Conservation (phyloP, 805 yeast species). For the Blastobotrys peoriensis region DNA sequence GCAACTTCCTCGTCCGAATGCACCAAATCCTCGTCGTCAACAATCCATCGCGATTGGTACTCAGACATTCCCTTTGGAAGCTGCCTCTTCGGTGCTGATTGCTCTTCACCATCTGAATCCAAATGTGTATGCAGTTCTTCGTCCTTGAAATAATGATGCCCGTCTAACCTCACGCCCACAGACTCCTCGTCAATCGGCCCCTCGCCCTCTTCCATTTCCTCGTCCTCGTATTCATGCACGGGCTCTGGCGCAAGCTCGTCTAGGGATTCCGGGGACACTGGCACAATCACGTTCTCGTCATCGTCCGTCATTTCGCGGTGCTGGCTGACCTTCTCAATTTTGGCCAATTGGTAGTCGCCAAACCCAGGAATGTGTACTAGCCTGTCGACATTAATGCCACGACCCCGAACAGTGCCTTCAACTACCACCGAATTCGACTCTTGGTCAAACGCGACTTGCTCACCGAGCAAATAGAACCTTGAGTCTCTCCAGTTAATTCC, state of each 20-base stretch:
- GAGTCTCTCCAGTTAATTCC: conserved; percentile 86
- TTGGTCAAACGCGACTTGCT: conserved; percentile 43
- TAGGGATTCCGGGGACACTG: conserved; percentile 22
- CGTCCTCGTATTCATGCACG: conserved; percentile 20
- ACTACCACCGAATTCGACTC: conserved; percentile 42
- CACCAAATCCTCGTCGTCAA: conserved; percentile 39
- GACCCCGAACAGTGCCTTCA: conserved; percentile 82
- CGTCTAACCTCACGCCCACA: conserved; percentile 51
- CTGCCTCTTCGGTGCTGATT: conserved; percentile 25
- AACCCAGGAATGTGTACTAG: conserved; percentile 80
- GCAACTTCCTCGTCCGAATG: conserved; percentile 35
- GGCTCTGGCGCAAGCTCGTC: conserved; percentile 24
- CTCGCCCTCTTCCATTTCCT: conserved; percentile 29
- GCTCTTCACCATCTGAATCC: conserved; percentile 27
- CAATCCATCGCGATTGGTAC: conserved; percentile 70
- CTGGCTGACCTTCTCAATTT: conserved; percentile 32
- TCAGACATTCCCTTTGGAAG: conserved; percentile 70
- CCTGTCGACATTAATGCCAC: conserved; percentile 70
- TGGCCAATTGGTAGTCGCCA: conserved; percentile 80
- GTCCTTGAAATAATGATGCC: conserved; percentile 43
- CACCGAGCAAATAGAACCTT: conserved; percentile 84
- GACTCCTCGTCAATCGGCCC: conserved; percentile 22
- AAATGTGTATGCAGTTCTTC: conserved; percentile 16
- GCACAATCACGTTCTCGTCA: conserved; percentile 27
- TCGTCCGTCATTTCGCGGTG: conserved; percentile 15